phyloP scores from a whole-genome alignment of 1,284 basidiomycete genomes.

The Cutaneotrichosporon cyanovorans region DNA sequence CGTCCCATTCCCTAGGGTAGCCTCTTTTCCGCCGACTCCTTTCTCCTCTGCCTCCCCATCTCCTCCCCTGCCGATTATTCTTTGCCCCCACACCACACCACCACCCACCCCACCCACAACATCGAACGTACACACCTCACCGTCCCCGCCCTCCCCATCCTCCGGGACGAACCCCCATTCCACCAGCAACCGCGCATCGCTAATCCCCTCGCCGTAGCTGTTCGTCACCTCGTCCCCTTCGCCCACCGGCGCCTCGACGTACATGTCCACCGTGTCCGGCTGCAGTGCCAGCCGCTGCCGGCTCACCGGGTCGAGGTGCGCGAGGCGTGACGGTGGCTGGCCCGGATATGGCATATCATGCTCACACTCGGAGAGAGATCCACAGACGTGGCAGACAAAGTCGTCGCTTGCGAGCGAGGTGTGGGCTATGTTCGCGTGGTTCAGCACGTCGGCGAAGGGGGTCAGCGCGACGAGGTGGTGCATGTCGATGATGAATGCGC shows the following conservation, averaged over 20 bases:
- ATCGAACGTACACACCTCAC: too few species aligned
- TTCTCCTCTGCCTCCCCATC: not conserved
- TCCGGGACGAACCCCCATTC: constrained; percentile 61
- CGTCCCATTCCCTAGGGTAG: too few species aligned
- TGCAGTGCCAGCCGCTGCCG: constrained; percentile 7
- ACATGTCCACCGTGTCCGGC: constrained; percentile 40
- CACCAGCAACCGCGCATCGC: constrained; percentile 60
- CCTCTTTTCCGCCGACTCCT: not conserved
- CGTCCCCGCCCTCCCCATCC: too few species aligned
- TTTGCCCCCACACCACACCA: too few species aligned
- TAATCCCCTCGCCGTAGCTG: constrained; percentile 66
- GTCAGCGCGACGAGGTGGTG: constrained; percentile 81
- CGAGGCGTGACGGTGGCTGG: constrained; percentile 19
- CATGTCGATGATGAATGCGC: constrained; percentile 78
- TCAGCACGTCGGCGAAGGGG: constrained; percentile 84
- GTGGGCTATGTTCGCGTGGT: constrained; percentile 51
- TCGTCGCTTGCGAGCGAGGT: constrained; percentile 59
- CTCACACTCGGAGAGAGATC: constrained; percentile 61
- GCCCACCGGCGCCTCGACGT: constrained; percentile 23
- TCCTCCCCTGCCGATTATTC: not conserved
- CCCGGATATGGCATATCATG: constrained; percentile 54
- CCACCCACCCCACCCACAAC: too few species aligned
- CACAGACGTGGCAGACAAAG: constrained; percentile 73
- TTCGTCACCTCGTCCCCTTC: constrained; percentile 67
- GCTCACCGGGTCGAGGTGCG: constrained; percentile 21